Evolutionary conservation across 768 basidiomycete species (phyloP), one percentile per base, ranked within the genome.

Genomic region (Mrakia frigida): DNA sequence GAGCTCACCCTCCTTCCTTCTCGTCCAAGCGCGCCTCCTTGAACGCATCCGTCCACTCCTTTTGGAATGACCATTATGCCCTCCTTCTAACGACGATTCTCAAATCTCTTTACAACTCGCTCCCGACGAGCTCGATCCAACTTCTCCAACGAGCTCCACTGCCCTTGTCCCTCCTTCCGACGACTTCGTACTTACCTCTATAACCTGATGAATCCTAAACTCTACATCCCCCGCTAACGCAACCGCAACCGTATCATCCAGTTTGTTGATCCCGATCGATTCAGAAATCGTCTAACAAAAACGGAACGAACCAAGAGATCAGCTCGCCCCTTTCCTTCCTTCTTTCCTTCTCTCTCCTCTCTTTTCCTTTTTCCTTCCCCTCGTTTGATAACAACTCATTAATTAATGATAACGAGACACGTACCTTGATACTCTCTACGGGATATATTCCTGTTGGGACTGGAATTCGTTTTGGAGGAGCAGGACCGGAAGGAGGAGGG

Each of bases 171-270:
- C n/a, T n/a, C n/a, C n/a, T n/a, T n/a, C n/a, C n/a, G n/a, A n/a
- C n/a, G n/a, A n/a, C n/a, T n/a, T n/a, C 10, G 25, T 28, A 80
- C 85, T 60, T 79, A 93, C 93, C 88, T 97, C 93, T 80, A 96
- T 88, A 59, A 98, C 91, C 82, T 98, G 93, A 83, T 96, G 93
- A 82, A 98, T 88, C 77, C 97, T 87, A 84, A 98, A 98, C 82
- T 98, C 97, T 59, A 98, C 93, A 85, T 99, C 97, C 80, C 92
- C 94, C 0, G 97, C 94, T 35, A 99, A 87, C 0, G 92, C 87
- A 6, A 89, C 89, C 6, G 93, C 91, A 35, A 97, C 91, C 3
- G 87, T 82, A 72, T 95, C 93, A 3, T 92, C 85, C 59, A 99
- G 84, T 67, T 84, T 90, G 21, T 89, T 84, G 74, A 98, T 89